Conservation (phyloP, 2,329 filamentous ascomycete species). For the Botrytis sinoallii region DNA sequence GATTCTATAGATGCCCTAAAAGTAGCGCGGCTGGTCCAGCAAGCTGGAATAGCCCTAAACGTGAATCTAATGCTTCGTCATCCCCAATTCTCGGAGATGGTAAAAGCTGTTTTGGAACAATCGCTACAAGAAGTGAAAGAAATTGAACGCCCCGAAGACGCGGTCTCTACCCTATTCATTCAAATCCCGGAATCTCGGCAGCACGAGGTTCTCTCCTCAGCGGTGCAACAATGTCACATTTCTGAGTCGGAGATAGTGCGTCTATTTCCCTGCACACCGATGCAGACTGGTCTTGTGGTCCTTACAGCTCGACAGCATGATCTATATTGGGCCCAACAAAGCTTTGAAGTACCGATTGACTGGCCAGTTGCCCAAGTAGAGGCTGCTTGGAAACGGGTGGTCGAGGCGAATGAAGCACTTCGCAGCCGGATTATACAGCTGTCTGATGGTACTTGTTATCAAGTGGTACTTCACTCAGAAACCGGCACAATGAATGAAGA, state of each 20-base stretch:
- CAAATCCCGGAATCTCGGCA: background rate
- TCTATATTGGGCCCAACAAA: background rate
- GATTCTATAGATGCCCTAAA: background rate
- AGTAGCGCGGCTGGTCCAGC: background rate
- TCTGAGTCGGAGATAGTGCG: background rate
- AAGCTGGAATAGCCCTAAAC: background rate
- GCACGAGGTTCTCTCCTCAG: background rate
- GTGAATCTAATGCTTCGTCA: background rate
- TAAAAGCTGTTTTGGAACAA: background rate
- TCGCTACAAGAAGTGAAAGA: background rate
- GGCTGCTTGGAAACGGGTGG: background rate
- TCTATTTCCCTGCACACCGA: conserved; percentile 1
- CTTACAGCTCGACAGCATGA: background rate
- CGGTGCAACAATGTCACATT: background rate
- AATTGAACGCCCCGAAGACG: background rate
- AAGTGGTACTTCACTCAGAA: background rate
- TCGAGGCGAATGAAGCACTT: background rate
- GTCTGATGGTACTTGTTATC: background rate
- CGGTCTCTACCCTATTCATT: background rate
- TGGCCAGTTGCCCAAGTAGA: background rate
- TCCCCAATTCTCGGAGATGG: background rate
- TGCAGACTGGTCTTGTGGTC: background rate
- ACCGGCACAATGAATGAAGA: background rate
- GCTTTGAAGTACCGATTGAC: background rate
- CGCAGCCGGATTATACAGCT: background rate